Evolutionary conservation across 2,329 filamentous ascomycete species (phyloP), one percentile per base, ranked within the genome.

Genomic region (Fusarium subtropicale): DNA sequence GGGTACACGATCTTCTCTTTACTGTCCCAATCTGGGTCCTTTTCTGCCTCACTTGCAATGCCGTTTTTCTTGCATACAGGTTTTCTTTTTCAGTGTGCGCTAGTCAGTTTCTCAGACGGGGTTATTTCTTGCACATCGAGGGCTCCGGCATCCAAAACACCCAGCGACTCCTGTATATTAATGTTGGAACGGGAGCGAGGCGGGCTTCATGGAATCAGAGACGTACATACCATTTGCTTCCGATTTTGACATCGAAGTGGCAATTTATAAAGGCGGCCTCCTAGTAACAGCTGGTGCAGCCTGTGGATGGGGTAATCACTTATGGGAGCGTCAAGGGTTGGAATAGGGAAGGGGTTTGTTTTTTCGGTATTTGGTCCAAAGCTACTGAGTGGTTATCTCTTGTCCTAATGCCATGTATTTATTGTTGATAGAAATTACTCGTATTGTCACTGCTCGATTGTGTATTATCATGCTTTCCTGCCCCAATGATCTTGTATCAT

Each of bases 91-190:
- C 36, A 24, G 52, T 56, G 33, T 39, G 52, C 38, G 41, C 51
- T n/a, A 42, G 24, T 50, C 51, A 60, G 39, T 44, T 44, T 18
- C 51, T 51, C 51, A 28, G 39, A 52, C 15, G 52, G 36, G 65
- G 46, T 44, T 36, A 20, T 45, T 48, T 54, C 20, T 26, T 34
- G 24, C 53, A 55, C 20, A 26, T 51, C 31, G 12, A 42, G 62
- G 53, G 36, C 56, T 45, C 15, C 39, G 39, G 12, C 33, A 39
- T 41, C 47, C 28, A 42, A 33, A 31, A 38, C 41, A 58, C 36
- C 47, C 34, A 53, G 33, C 54, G 41, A 53, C 53, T 62, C 47
- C 62, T 64, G 66, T 69, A 70, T 70, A 70, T 70, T 70, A 69
- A 67, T 67, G 51, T 46, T 67, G 54, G 53, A 46, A 59, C 28